Conservation (phyloP, 2,329 filamentous ascomycete genomes). For the Colletotrichum ledebouriae region DNA sequence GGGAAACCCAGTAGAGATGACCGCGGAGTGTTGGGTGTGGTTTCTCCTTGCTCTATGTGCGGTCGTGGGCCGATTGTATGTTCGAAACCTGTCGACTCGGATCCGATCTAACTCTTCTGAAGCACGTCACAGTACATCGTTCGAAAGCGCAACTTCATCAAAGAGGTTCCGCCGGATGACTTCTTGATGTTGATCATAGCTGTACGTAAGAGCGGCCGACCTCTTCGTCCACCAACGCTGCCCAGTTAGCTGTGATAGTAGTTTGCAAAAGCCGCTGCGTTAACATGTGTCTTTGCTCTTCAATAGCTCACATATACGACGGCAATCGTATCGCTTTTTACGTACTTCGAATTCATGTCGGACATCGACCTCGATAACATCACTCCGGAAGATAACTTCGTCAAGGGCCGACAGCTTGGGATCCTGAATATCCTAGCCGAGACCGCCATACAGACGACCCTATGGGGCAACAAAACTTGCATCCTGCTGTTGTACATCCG, state of each 20-base stretch:
- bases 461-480: slow-evolving; percentile 41
- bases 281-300: too few relatives aligned
- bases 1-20: slow-evolving; percentile 15
- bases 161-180: slow-evolving; percentile 31
- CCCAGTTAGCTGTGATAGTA: too few relatives aligned
- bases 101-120: background rate
- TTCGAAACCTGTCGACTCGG: background rate
- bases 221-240: too few relatives aligned
- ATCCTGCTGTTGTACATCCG: slow-evolving; percentile 34
- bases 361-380: slow-evolving; percentile 16
- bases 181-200: slow-evolving; percentile 27
- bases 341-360: slow-evolving; percentile 22
- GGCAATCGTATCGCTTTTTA: slow-evolving; percentile 7
- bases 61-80: slow-evolving; percentile 34
- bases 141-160: slow-evolving; percentile 32
- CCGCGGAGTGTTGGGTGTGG: slow-evolving; percentile 37
- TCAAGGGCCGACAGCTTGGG: slow-evolving; percentile 19
- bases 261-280: too few relatives aligned
- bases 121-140: slow-evolving; percentile 34
- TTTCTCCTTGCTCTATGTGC: slow-evolving; percentile 18
- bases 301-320: slow-evolving; percentile 27
- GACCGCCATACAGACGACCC: slow-evolving; percentile 38
- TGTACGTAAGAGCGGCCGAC: slow-evolving; percentile 14
- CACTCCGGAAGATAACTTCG: slow-evolving; percentile 6
- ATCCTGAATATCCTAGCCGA: slow-evolving; percentile 33